A percentile compares a stretch with the other conserved stretches of the same genome.
phyloP scores from a whole-genome alignment of 768 basidiomycete species.

The Boletus eberwhitei region DNA sequence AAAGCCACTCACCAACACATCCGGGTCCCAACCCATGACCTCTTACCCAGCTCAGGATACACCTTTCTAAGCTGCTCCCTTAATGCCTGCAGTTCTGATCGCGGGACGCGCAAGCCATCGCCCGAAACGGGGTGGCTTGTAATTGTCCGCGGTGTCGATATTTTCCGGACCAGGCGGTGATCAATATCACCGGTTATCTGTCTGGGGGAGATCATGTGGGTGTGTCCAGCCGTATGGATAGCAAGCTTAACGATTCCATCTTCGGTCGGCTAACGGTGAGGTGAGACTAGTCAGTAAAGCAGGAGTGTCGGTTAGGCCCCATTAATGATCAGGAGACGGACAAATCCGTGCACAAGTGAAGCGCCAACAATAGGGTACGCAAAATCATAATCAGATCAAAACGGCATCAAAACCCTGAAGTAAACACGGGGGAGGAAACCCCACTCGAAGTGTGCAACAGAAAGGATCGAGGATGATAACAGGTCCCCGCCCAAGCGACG shows the following conservation, averaged over 20 bases:
- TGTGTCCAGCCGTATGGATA: conserved; percentile 74
- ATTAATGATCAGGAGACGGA: neutral
- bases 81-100: conserved; percentile 45
- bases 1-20: conserved; percentile 74
- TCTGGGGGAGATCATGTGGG: conserved; percentile 30
- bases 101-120: conserved; percentile 66
- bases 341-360: neutral
- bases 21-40: conserved; percentile 68
- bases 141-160: conserved; percentile 79
- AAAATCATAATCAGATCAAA: neutral
- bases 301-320: neutral
- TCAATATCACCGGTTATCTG: neutral
- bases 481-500: neutral
- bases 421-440: neutral
- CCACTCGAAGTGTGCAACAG: neutral
- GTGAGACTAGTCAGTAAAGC: neutral
- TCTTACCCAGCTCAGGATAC: conserved; percentile 76
- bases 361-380: neutral
- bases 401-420: neutral
- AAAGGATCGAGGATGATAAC: neutral
- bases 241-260: conserved; percentile 74
- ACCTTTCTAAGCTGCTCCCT: conserved; percentile 50
- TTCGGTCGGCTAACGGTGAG: conserved; percentile 54
- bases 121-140: conserved; percentile 49
- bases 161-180: conserved; percentile 20